phyloP scores from a whole-genome alignment of 2,329 filamentous ascomycete genomes.

The Nemania abortiva region DNA sequence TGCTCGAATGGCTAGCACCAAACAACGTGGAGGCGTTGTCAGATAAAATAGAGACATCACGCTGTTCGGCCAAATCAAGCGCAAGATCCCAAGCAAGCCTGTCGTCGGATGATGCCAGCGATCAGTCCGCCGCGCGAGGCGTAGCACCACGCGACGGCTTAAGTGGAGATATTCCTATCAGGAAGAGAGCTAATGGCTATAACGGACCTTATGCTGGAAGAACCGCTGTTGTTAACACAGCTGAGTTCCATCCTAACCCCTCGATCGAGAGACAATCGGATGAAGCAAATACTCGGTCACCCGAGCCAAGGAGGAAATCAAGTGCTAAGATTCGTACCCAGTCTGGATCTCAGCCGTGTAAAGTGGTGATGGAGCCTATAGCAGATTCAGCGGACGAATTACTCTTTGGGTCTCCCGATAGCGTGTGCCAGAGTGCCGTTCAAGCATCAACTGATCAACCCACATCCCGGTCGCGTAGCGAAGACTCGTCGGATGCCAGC shows the following conservation, averaged over 20 bases:
- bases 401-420: slow-evolving; percentile 44
- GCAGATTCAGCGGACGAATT: slow-evolving; percentile 42
- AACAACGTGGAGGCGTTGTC: slow-evolving; percentile 65
- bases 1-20: slow-evolving; percentile 77
- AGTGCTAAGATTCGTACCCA: slow-evolving; percentile 49
- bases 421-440: slow-evolving; percentile 43
- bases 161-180: slow-evolving; percentile 15
- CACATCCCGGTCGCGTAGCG: slow-evolving; percentile 40
- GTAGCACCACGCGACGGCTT: slow-evolving; percentile 28
- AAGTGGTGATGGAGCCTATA: slow-evolving; percentile 43
- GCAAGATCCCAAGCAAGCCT: slow-evolving; percentile 46
- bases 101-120: slow-evolving; percentile 39
- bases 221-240: slow-evolving; percentile 35
- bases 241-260: slow-evolving; percentile 27
- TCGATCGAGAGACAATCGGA: slow-evolving; percentile 27
- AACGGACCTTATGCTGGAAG: slow-evolving; percentile 28
- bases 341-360: slow-evolving; percentile 45
- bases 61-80: slow-evolving; percentile 27
- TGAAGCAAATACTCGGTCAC: slow-evolving; percentile 34
- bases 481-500: slow-evolving; percentile 39
- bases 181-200: slow-evolving; percentile 27
- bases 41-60: slow-evolving; percentile 51
- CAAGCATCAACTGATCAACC: slow-evolving; percentile 43
- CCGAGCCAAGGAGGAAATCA: slow-evolving; percentile 47
- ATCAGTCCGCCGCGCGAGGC: slow-evolving; percentile 30